Conservation (phyloP, 805 yeast species). For the Zygosaccharomyces kombuchaensis region DNA sequence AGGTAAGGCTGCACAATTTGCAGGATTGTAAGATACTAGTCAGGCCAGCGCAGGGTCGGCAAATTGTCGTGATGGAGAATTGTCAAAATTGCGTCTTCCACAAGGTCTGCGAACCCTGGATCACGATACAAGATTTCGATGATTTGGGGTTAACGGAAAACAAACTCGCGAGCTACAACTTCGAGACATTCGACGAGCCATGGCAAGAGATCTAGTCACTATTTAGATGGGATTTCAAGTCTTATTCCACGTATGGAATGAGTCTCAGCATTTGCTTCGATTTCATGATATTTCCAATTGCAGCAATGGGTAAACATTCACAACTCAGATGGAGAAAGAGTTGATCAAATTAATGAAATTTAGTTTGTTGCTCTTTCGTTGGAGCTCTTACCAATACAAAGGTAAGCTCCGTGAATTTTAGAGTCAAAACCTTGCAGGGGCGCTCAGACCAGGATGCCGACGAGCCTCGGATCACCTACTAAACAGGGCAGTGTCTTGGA, state of each 20-base stretch:
- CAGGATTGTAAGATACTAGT: slow-evolving; percentile 22
- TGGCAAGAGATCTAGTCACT: neutral
- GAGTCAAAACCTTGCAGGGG: neutral
- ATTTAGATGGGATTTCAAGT: neutral
- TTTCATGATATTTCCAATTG: slow-evolving; percentile 4
- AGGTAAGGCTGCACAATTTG: slow-evolving; percentile 26
- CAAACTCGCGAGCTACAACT: slow-evolving; percentile 3
- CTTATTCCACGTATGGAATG: neutral
- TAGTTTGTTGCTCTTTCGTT: neutral
- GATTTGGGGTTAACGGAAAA: slow-evolving; percentile 7
- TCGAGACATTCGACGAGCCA: slow-evolving; percentile 7
- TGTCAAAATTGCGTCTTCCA: slow-evolving; percentile 24
- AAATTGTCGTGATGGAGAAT: slow-evolving; percentile 27
- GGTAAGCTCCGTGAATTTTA: neutral
- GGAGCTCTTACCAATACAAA: neutral
- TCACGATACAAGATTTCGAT: slow-evolving; percentile 27
- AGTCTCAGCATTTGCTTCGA: neutral
- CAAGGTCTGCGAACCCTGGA: slow-evolving; percentile 8
- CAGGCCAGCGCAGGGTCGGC: slow-evolving; percentile 9
- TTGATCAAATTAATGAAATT: neutral
- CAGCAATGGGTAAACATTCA: slow-evolving; percentile 3
- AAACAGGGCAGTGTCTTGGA: slow-evolving; percentile 17
- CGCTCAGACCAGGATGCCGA: slow-evolving; percentile 11
- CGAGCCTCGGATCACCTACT: slow-evolving; percentile 22
- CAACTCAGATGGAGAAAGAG: neutral